Evolutionary conservation across 2,329 filamentous ascomycete genomes (phyloP).

Genomic region (Eurotiales sp.): DNA sequence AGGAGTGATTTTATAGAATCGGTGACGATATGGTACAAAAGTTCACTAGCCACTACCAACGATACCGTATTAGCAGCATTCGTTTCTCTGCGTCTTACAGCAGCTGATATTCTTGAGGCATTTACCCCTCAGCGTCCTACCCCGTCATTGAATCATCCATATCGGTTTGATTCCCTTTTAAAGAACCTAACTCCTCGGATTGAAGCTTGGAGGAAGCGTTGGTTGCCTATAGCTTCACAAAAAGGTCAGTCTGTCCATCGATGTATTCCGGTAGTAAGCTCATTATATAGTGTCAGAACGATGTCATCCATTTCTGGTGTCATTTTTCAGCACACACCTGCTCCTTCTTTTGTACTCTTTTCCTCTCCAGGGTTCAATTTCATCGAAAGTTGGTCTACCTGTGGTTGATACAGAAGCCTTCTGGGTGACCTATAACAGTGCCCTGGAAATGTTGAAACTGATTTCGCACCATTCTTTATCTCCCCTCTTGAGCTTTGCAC

Average conservation of each 20-base stretch:
- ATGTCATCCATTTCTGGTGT: conserved; percentile 35
- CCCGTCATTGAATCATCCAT: background rate
- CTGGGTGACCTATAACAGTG: conserved; percentile 19
- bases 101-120: conserved; percentile 28
- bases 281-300: conserved; percentile 14
- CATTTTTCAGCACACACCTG: conserved; percentile 38
- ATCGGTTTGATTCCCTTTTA: conserved; percentile 1
- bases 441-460: conserved; percentile 30
- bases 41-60: conserved; percentile 23
- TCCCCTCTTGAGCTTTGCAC: conserved; percentile 33
- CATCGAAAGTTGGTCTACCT: conserved; percentile 17
- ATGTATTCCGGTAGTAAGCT: background rate
- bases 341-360: conserved; percentile 36
- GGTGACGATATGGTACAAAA: conserved; percentile 30
- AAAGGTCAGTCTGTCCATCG: background rate
- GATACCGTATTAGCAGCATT: conserved; percentile 35
- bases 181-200: conserved; percentile 7
- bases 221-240: background rate
- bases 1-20: conserved; percentile 34
- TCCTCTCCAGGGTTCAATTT: conserved; percentile 29
- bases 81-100: conserved; percentile 34
- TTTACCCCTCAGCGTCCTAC: conserved; percentile 16
- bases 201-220: conserved; percentile 8
- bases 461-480: conserved; percentile 26
- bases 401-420: conserved; percentile 24